Conservation (phyloP, 2,329 filamentous ascomycete genomes). For the Penicillium expansum region DNA sequence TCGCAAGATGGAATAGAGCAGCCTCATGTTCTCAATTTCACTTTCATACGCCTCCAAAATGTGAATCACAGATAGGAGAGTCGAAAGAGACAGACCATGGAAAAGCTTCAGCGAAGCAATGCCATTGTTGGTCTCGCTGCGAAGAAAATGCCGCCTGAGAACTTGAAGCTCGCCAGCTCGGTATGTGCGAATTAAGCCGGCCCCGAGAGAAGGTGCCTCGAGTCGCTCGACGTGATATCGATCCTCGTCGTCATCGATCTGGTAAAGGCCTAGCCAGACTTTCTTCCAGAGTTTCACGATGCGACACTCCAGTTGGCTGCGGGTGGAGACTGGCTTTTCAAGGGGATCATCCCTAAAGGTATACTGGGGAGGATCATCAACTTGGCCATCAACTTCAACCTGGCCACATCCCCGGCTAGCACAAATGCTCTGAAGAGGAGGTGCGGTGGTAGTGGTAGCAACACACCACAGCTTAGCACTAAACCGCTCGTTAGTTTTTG, state of each 20-base stretch:
- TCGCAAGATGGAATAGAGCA: conserved; percentile 17
- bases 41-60: conserved; percentile 22
- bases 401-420: background rate
- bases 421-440: background rate
- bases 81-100: conserved; percentile 16
- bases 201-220: conserved; percentile 18
- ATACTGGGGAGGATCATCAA: background rate
- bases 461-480: conserved; percentile 1
- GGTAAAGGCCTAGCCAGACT: conserved; percentile 24
- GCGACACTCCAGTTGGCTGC: conserved; percentile 14
- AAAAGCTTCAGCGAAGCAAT: conserved; percentile 21
- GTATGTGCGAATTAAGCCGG: conserved; percentile 14
- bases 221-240: conserved; percentile 17
- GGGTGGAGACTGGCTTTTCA: background rate
- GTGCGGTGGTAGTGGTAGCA: background rate
- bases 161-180: conserved; percentile 7
- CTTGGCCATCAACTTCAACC: background rate
- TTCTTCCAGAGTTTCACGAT: conserved; percentile 22
- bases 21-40: conserved; percentile 15
- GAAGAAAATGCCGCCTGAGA: conserved; percentile 12
- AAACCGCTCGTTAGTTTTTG: background rate
- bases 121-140: conserved; percentile 6
- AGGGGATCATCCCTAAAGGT: background rate
- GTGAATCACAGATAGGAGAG: conserved; percentile 16
- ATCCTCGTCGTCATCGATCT: conserved; percentile 14